Base-by-base conservation (phyloP, 1,284 basidiomycete genomes). In the Leucoagaricus sp. region DNA sequence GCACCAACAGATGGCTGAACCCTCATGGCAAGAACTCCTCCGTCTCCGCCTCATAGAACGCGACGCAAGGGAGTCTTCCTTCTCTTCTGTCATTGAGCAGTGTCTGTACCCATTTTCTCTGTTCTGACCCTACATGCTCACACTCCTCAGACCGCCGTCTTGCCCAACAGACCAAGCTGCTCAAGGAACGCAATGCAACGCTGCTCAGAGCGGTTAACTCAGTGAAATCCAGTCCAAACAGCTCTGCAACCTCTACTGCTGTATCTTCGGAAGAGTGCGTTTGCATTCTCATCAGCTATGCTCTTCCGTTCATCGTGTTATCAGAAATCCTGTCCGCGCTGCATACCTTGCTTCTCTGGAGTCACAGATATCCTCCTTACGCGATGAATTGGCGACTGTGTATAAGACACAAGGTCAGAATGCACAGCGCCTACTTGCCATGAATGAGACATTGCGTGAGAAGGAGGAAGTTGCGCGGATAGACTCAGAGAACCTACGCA, bases 401-500 rank as follows among this genome's bases (percentile, higher is more conserved):
- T 99, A 99, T 81, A 96, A 97, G 72, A 93, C 94, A 0, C 96
- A 98, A 68, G 92, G 93, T 0, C 94, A 96, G 73, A 97, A 97
- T 70, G 93, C 95, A 1, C 96, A 98, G 69, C 83, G 93, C 38
- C 80, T 96, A 12, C 80, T 99, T 13, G 83, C 91, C 6, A 93
- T 98, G 87, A 96, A 93, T 61, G 96, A 99, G 71, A 91, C 92
- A 0, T 78, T 98, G 7, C 86, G 95, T 45, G 94, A 96, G 71
- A 89, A 94, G 69, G 96, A 98, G 69, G 91, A 95, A 60, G 66
- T 87, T 26, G 83, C 86, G 4, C 81, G 92, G 54, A 77, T 87
- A 47, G 90, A 93, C 61, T 78, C 87, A 2, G 94, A 97, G 67
- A 85, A 84, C 62, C 73, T 93, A 29, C 76, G 91, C 59, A 86